Base-by-base conservation (phyloP, 1,284 basidiomycete species). In the Wolfiporia cocos region DNA sequence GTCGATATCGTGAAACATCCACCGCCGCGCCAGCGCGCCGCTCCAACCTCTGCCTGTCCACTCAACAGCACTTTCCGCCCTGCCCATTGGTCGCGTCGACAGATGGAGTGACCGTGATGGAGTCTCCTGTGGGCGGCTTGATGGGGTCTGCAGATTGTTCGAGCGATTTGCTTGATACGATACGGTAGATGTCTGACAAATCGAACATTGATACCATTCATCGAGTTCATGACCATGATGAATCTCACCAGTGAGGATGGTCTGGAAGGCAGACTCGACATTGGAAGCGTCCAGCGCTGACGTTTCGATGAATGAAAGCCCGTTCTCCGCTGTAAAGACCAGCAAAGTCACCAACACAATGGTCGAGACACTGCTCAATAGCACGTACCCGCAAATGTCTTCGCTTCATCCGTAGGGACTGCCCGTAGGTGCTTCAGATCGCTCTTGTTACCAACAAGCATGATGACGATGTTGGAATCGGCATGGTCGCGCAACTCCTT, bases 261-360 rank as follows among this genome's bases (percentile, higher is more conserved):
- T 94, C 68, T 98, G 93, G 84, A 99, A 99, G 41, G 95, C 92
- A 42, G 78, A 69, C 69, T 98, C 95, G 65, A 99, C 96, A 69
- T 98, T 98, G 41, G 91, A 93, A 54, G 94, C 92, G 78, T 99
- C 95, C 76, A 99, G 83, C 65, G 96, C 95, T 56, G 96, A 99
- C 48, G 95, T 99, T 75, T 99, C 95, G 57, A 99, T 97, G 76
- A 95, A 95, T 44, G 88, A 92, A 51, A 97, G 68, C 34, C 84
- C 83, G 63, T 97, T 95, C 64, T 85, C 81, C 45, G 78, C 78
- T 80, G 32, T 12, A 28, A 14, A 12, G 12, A 21, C 19, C n/a
- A 14, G 20, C 33, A 12, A 21, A 15, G 19, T 32, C 11, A 30
- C 12, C 2, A 22, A n/a, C n/a, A n/a, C n/a, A n/a, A n/a, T n/a